Base-by-base conservation (phyloP, 192 early-diverging fungal genomes). In the Gamsiella multidivaricata region DNA sequence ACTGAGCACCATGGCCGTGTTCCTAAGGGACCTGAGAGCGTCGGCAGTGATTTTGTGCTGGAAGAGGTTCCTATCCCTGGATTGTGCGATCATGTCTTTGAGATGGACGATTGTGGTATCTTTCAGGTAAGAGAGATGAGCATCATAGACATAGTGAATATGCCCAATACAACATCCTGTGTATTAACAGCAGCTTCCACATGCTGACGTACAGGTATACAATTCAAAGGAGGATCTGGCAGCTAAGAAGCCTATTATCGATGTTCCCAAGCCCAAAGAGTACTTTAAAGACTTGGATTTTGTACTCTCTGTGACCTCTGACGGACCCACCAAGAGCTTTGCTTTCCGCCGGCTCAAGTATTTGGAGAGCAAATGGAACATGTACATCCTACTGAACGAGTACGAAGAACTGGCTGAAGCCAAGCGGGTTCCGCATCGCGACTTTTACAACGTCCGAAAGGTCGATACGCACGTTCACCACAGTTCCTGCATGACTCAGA, bases 381-480 rank as follows among this genome's bases (percentile, higher is more conserved):
- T 98, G 88, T 97, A 97, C 81, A 83, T 89, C 23, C 80, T 98
- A 28, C 73, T 97, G 34, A 96, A 96, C 76, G 97, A 98, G 79
- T 95, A 93, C 86, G 91, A 96, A 56, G 97, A 98, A 82, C 88
- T 96, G 28, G 90, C 94, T 25, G 94, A 96, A 65, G 88, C 92
- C 52, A 97, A 98, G 85, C 66, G 87, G 52, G 95, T 97, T 11
- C 94, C 96, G 2, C 96, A 96, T 64, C 87, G 96, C 60, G 97
- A 98, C 79, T 94, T 97, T 73, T 98, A 98, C 88, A 98, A 98
- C 61, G 95, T 98, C 49, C 92, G 97, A 53, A 98, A 98, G 70
- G 95, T 98, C 18, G 97, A 98, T 81, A 96, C 94, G 49, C 96
- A 98, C 86, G 92, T 98, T 42, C 96, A 98, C 65, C 88, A 96